A percentile compares a stretch with the other conserved stretches of the same genome.
Evolutionary conservation across 140 eudicot genomes (phyloP).

Genomic region (Anethum foeniculum): DNA sequence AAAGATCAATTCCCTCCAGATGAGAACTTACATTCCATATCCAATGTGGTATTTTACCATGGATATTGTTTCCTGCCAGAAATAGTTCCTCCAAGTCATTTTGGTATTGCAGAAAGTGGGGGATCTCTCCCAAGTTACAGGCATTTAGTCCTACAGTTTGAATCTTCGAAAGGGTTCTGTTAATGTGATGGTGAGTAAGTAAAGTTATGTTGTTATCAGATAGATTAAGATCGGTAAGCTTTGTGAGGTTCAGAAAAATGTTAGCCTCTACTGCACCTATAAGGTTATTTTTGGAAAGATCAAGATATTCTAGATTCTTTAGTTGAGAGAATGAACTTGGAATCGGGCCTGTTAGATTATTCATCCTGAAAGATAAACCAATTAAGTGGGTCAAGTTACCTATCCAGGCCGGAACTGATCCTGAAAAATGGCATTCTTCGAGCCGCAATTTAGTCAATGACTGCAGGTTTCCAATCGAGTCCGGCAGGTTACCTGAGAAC

Average conservation of each 20-base stretch:
- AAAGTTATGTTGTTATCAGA: conserved; percentile 12
- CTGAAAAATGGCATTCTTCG: neutral
- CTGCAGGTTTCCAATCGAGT: conserved; percentile 16
- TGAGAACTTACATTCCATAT: conserved; percentile 2
- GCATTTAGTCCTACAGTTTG: neutral
- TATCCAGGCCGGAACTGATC: conserved; percentile 19
- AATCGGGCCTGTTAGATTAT: neutral
- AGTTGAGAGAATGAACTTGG: conserved; percentile 16
- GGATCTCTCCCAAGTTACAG: conserved; percentile 20
- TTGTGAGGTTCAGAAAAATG: conserved; percentile 11
- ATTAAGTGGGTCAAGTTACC: conserved; percentile 24
- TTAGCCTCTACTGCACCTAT: conserved; percentile 16
- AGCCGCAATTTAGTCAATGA: neutral
- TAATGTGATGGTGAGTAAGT: neutral
- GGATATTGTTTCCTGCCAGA: too few species aligned
- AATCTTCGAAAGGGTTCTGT: neutral
- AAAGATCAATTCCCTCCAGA: neutral
- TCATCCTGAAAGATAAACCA: too few species aligned
- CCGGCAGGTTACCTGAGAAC: conserved; percentile 7
- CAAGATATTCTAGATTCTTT: conserved; percentile 4
- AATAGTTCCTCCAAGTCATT: too few species aligned
- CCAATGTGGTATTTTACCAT: too few species aligned
- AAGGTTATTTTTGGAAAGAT: conserved; percentile 8
- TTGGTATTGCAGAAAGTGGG: too few species aligned
- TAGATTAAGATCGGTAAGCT: neutral